Percentiles rank a stretch among this genome's conserved stretches.
These are phyloP conservation scores for Draba incana DNA, from an alignment of 345 rosid genomes.

Conservation along the genomic window DNA sequence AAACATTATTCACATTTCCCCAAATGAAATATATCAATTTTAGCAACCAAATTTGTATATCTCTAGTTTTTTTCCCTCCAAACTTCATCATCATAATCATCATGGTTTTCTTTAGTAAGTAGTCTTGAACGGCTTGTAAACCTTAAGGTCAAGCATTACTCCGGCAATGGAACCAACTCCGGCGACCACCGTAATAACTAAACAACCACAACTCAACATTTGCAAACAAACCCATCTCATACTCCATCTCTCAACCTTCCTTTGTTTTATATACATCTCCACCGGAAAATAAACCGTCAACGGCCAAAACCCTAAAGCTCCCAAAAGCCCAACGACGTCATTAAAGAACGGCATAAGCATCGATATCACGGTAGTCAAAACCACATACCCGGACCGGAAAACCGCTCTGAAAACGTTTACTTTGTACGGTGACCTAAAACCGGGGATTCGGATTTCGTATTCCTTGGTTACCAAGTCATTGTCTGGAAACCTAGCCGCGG, in stretches of 20 bases:
- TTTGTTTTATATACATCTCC: conserved; percentile 71
- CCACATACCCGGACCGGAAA: conserved; percentile 58
- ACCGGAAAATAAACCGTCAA: conserved; percentile 77
- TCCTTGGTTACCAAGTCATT: conserved; percentile 51
- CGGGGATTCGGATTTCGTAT: conserved; percentile 48
- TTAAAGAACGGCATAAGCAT: conserved; percentile 80
- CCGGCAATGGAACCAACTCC: conserved; percentile 76
- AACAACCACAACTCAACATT: conserved; percentile 58
- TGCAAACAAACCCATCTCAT: conserved; percentile 64
- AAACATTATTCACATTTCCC: conserved; percentile 39
- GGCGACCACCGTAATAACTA: conserved; percentile 57
- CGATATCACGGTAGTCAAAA: conserved; percentile 62
- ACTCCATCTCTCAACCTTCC: conserved; percentile 64
- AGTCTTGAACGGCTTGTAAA: conserved; percentile 46
- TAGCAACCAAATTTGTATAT: conserved; percentile 11
- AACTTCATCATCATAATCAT: conserved; percentile 6
- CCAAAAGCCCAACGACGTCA: conserved; percentile 68
- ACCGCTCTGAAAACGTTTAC: conserved; percentile 62
- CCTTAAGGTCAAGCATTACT: conserved; percentile 50
- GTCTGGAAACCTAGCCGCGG: conserved; percentile 47
- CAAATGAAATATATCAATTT: conserved; percentile 27
- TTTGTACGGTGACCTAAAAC: conserved; percentile 38
- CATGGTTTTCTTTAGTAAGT: conserved; percentile 32
- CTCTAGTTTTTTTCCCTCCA: conserved; percentile 24
- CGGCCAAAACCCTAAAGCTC: conserved; percentile 84